These are phyloP conservation scores for Astragalus glycyphyllos DNA, from an alignment of 306 rosid genomes.

Conservation along the genomic window DNA sequence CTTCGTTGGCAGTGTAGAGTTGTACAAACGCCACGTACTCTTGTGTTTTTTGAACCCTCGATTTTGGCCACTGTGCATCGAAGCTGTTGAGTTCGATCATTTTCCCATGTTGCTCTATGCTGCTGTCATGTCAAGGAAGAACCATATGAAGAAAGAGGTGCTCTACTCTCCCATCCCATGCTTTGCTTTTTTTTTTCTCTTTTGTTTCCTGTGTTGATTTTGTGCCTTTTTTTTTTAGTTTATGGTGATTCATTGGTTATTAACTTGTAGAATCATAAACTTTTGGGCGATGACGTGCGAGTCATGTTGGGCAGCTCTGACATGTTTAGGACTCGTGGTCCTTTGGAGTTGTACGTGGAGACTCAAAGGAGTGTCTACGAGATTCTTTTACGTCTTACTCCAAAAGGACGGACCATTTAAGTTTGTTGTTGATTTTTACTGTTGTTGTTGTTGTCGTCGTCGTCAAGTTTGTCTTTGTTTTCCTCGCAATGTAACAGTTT, in stretches of 20 bases:
- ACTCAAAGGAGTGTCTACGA: too few relatives aligned
- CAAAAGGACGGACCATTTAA: too few relatives aligned
- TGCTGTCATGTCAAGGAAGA: constrained; percentile 75
- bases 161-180: neutral
- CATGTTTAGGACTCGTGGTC: too few relatives aligned
- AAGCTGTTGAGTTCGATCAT: constrained; percentile 93
- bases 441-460: too few relatives aligned
- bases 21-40: constrained; percentile 76
- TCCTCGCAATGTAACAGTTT: too few relatives aligned
- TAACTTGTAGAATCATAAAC: neutral
- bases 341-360: too few relatives aligned
- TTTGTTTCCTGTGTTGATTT: constrained; percentile 6
- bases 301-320: too few relatives aligned
- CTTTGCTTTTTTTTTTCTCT: too few relatives aligned
- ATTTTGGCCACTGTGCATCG: constrained; percentile 91
- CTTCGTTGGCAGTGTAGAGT: constrained; percentile 80
- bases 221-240: neutral
- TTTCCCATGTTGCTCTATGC: constrained; percentile 87
- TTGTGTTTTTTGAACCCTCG: constrained; percentile 84
- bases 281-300: too few relatives aligned
- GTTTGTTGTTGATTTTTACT: too few relatives aligned
- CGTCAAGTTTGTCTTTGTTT: too few relatives aligned
- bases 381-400: too few relatives aligned
- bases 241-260: constrained; percentile 6
- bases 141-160: constrained; percentile 78